Conservation (phyloP, 2,329 filamentous ascomycete species). For the Pezicula radicicola region DNA sequence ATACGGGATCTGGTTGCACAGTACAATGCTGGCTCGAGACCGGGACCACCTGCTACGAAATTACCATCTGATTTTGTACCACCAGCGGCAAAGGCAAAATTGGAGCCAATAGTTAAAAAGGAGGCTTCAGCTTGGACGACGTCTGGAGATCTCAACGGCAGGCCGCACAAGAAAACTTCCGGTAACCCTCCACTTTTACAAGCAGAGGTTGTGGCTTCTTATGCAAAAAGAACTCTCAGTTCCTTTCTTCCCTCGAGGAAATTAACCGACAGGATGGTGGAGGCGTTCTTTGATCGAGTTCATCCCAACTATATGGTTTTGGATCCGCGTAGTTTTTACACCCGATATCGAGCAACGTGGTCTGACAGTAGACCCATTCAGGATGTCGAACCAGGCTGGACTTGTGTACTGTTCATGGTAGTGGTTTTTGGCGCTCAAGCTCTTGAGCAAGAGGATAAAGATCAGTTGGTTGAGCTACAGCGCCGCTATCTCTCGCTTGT, state of each 20-base stretch:
- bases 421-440: conserved; percentile 38
- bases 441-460: conserved; percentile 27
- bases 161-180: conserved; percentile 1
- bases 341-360: conserved; percentile 35
- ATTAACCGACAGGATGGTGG: conserved; percentile 33
- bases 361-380: conserved; percentile 20
- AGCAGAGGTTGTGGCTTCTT: conserved; percentile 10
- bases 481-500: conserved; percentile 30
- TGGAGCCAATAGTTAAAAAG: conserved; percentile 24
- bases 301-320: conserved; percentile 37
- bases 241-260: conserved; percentile 31
- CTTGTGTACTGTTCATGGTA: conserved; percentile 37
- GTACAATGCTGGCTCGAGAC: conserved; percentile 20
- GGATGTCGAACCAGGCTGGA: conserved; percentile 36
- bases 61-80: conserved; percentile 23
- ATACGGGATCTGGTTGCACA: conserved; percentile 27
- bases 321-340: conserved; percentile 36
- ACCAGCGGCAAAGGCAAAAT: conserved; percentile 23
- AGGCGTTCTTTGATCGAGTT: conserved; percentile 36
- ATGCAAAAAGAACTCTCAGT: conserved; percentile 16
- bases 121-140: conserved; percentile 15
- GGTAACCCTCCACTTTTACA: conserved; percentile 8
- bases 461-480: conserved; percentile 29
- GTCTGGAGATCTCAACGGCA: conserved; percentile 7
- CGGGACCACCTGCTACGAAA: conserved; percentile 17